Evolutionary conservation across 805 yeast genomes (phyloP), one percentile per base, ranked within the genome.

Genomic region (Scheffersomyces ergatensis): DNA sequence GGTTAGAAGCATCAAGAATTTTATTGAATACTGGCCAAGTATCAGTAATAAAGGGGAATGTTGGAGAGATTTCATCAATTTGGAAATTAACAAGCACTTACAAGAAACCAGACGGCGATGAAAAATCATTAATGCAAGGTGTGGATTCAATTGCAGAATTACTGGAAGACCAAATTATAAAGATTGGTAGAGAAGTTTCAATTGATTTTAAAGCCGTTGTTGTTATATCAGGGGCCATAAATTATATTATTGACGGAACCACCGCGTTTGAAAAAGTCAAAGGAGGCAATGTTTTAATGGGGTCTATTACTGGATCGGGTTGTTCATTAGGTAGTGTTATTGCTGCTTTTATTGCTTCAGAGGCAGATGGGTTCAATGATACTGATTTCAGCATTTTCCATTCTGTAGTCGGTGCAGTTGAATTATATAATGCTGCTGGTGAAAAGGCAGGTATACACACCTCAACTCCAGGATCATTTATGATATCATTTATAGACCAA

Each of bases 11-110:
- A 14, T 76, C 81, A 38, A 57, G 66, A 20, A 55, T 57, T 0
- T 50, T 89, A 8, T 58, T 89, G 24, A 69, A 80, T 27, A 58
- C 70, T 11, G 89, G 88, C 1, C 76, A 72, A 51, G 74, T 71
- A 46, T 67, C 78, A 23, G 89, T 85, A 20, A 81, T 89, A 48
- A 88, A 90, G 58, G 97, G 96, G 1, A 89, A 89, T 52, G 75
- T 80, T 11, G 88, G 92, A n/a, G 97, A 89, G 53, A 84, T 89
- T 2, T 61, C 78, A 38, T 85, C 92, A 1, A 80, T 82, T 0
- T 57, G 58, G 46, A 61, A 57, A 40, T 50, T 67, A 15, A 52
- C 68, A 11, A 52, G 62, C 34, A 34, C 39, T 2, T 60, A 52
- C 34, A 12, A 27, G 0, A 37, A 42, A 9, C 9, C 39, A 2